A percentile compares a stretch with the other conserved stretches of the same genome.
Conservation (phyloP, 345 rosid genomes). For the Diplotaxis tenuifolia region DNA sequence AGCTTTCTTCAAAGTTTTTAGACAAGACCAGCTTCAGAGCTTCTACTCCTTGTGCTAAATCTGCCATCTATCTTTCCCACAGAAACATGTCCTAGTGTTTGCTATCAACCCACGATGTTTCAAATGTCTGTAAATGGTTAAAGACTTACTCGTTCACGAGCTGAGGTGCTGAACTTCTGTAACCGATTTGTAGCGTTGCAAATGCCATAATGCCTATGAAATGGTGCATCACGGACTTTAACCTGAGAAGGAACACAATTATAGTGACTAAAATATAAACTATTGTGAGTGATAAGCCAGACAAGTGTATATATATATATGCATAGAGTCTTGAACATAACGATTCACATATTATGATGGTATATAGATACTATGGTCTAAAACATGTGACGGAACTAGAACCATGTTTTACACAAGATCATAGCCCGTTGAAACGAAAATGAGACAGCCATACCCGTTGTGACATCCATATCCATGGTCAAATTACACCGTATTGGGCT, state of each 20-base stretch:
- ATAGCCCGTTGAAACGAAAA: neutral
- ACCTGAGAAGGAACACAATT: slow-evolving; percentile 36
- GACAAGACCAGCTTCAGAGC: too few species aligned
- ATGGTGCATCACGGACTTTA: slow-evolving; percentile 70
- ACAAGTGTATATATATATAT: neutral
- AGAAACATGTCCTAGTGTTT: too few species aligned
- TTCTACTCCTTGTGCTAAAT: too few species aligned
- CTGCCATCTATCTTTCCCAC: too few species aligned
- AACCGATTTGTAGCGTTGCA: slow-evolving; percentile 75
- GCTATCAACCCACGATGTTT: too few species aligned
- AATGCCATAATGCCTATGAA: slow-evolving; percentile 75
- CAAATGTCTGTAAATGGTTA: too few species aligned
- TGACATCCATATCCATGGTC: slow-evolving; percentile 53
- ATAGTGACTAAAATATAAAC: too few species aligned
- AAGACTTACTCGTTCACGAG: too few species aligned
- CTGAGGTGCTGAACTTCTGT: too few species aligned
- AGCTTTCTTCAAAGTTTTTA: too few species aligned
- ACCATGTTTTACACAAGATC: neutral
- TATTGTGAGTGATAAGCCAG: neutral
- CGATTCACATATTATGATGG: neutral
- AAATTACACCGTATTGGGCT: too few species aligned
- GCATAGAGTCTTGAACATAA: neutral
- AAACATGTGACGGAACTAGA: slow-evolving; percentile 1
- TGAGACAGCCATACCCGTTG: slow-evolving; percentile 56
- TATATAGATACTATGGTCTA: slow-evolving; percentile 1